A percentile compares a stretch with the other conserved stretches of the same genome.
These are phyloP conservation scores for Leptographium procerum DNA, from an alignment of 2,329 filamentous ascomycete species.

Conservation along the genomic window DNA sequence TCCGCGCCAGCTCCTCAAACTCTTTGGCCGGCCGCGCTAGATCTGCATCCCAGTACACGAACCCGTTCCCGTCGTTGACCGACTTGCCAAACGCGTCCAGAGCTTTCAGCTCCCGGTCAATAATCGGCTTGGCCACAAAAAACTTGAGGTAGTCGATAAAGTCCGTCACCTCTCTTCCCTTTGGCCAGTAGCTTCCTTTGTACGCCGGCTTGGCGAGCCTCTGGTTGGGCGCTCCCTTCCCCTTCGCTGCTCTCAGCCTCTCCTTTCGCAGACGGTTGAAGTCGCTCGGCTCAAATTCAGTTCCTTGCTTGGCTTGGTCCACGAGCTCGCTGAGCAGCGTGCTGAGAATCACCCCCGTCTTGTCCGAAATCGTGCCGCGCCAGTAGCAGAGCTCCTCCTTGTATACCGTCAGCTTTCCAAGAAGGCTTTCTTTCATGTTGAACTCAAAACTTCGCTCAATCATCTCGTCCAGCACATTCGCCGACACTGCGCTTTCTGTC, in stretches of 20 bases:
- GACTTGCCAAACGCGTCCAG: constrained; percentile 16
- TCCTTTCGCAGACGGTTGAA: constrained; percentile 25
- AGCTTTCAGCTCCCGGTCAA: constrained; percentile 24
- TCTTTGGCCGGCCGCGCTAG: constrained; percentile 21
- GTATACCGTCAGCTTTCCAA: constrained; percentile 54
- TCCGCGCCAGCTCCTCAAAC: constrained; percentile 20
- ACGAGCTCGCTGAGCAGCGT: constrained; percentile 42
- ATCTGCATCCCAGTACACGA: constrained; percentile 25
- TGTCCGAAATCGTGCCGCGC: constrained; percentile 35
- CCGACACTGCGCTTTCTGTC: neutral
- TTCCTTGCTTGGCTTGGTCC: constrained; percentile 45
- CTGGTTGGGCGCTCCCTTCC: constrained; percentile 12
- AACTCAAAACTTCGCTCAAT: constrained; percentile 45
- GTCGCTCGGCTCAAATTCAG: constrained; percentile 32
- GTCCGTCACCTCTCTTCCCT: constrained; percentile 22
- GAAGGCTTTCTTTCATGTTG: constrained; percentile 40
- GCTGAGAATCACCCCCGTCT: constrained; percentile 36
- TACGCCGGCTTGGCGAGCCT: constrained; percentile 30
- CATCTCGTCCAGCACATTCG: constrained; percentile 29
- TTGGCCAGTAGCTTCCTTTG: constrained; percentile 23
- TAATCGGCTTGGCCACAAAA: constrained; percentile 30
- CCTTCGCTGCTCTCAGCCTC: constrained; percentile 9
- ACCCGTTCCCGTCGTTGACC: neutral
- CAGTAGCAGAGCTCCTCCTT: constrained; percentile 54
- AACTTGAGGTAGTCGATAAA: constrained; percentile 56